A percentile compares a stretch with the other conserved stretches of the same genome.
These are phyloP conservation scores for Camelina sativa DNA, from an alignment of 345 rosid genomes.

Conservation along the genomic window DNA sequence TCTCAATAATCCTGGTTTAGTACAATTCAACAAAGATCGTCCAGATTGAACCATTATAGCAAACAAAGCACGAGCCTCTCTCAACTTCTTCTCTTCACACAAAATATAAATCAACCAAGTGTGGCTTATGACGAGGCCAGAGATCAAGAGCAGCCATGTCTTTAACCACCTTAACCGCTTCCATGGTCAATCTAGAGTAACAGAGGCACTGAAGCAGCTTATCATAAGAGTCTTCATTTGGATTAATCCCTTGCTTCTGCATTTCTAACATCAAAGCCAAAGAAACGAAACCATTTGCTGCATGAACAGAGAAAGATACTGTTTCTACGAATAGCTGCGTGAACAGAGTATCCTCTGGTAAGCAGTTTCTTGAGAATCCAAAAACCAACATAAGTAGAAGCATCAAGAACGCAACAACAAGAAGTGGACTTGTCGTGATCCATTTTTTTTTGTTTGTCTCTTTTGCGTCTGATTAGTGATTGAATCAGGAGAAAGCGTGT, in stretches of 20 bases:
- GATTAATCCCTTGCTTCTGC: constrained; percentile 60
- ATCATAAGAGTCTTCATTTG: constrained; percentile 52
- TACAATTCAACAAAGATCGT: constrained; percentile 41
- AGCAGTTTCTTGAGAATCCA: constrained; percentile 83
- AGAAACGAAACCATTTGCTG: background rate
- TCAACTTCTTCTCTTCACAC: constrained; percentile 53
- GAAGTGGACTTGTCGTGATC: constrained; percentile 48
- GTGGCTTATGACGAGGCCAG: constrained; percentile 36
- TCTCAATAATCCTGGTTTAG: constrained; percentile 33
- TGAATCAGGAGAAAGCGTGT: constrained; percentile 28
- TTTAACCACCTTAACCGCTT: constrained; percentile 60
- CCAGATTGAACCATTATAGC: constrained; percentile 49
- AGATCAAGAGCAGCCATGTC: constrained; percentile 54
- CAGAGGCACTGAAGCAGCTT: constrained; percentile 54
- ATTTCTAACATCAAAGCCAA: constrained; percentile 47
- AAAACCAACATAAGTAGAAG: constrained; percentile 83
- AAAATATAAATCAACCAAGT: constrained; percentile 56
- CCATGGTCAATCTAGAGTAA: constrained; percentile 47
- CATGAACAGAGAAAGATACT: constrained; percentile 42
- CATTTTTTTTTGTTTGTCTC: constrained; percentile 22
- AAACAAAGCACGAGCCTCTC: constrained; percentile 51
- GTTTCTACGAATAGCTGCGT: constrained; percentile 70
- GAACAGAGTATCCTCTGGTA: constrained; percentile 75
- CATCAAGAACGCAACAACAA: constrained; percentile 81
- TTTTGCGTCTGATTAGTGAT: background rate